Base-by-base conservation (phyloP, 495 filamentous ascomycete species). In the Hamigera avellanea region DNA sequence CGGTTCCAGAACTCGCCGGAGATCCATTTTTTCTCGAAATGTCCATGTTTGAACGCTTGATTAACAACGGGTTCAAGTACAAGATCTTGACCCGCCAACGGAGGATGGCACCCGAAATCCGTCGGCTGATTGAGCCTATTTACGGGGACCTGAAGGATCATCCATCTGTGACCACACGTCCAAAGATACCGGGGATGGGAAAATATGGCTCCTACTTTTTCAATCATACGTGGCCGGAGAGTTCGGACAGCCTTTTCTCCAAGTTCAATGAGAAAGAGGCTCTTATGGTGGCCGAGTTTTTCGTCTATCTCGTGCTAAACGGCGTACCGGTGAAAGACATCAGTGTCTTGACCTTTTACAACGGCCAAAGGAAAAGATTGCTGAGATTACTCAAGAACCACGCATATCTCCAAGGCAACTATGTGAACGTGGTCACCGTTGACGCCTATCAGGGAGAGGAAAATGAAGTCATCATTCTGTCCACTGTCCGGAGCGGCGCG, bases 381-480 rank as follows among this genome's bases (percentile, higher is more conserved):
- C 42, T 78, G 0, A 65, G 53, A 21, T 48, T 59, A 2, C 51
- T 88, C 31, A 71, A 57, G 29, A 55, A 42, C 14, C 65, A 77
- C 31, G 41, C 52, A 0, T 66, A 71, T 32, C 59, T 86, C 1
- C 50, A 56, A 39, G 60, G 57, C 6, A 35, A 45, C 0, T 51
- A 55, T 23, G 69, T 81, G 46, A 86, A 83, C 16, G 76, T 95
- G 1, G 70, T 67, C 26, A 95, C 91, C 0, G 84, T 96, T 0
- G 91, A 96, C 48, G 87, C 83, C 0, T 95, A 89, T 53, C 91
- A 96, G 50, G 89, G 89, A 18, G 86, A 95, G 51, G 87, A 96
- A 46, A 95, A 95, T 45, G 84, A 86, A 14, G 65, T 95, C 25
- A 61, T 95, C 13, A 45, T 96, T 3, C 65, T 95, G 1, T 94